Conservation (phyloP, 1,139 yeast genomes). For the Sugiyamaella novakii region DNA sequence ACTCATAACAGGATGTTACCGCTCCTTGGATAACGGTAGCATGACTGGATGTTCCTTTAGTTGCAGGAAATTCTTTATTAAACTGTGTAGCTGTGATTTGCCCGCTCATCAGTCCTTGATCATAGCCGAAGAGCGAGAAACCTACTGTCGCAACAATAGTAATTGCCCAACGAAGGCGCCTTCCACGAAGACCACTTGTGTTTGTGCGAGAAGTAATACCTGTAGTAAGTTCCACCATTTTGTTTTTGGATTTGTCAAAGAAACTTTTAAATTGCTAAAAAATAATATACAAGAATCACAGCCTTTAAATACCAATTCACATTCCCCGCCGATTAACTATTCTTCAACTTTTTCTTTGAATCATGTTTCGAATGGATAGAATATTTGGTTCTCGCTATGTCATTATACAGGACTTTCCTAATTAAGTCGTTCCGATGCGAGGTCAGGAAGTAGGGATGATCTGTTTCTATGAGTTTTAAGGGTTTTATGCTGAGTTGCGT, state of each 20-base stretch:
- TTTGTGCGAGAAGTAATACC: slow-evolving; percentile 35
- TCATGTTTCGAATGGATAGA: slow-evolving; percentile 5
- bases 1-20: slow-evolving; percentile 71
- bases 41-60: slow-evolving; percentile 31
- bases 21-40: slow-evolving; percentile 56
- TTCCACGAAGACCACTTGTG: slow-evolving; percentile 46
- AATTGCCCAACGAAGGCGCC: slow-evolving; percentile 49
- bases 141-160: slow-evolving; percentile 62
- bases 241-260: no score
- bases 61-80: slow-evolving; percentile 55
- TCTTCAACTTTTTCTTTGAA: slow-evolving; percentile 4
- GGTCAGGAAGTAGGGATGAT: no score
- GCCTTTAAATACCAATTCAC: slow-evolving; percentile 1
- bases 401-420: slow-evolving; percentile 11
- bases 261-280: no score
- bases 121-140: slow-evolving; percentile 76
- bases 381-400: not conserved
- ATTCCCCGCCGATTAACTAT: not conserved
- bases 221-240: slow-evolving; percentile 10
- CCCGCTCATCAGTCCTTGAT: slow-evolving; percentile 76
- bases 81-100: slow-evolving; percentile 65
- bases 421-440: no score
- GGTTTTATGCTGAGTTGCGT: no score
- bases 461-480: no score
- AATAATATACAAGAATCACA: not conserved